Evolutionary conservation across 1,139 yeast species (phyloP), one percentile per base, ranked within the genome.

Genomic region (Wickerhamomyces sp.): DNA sequence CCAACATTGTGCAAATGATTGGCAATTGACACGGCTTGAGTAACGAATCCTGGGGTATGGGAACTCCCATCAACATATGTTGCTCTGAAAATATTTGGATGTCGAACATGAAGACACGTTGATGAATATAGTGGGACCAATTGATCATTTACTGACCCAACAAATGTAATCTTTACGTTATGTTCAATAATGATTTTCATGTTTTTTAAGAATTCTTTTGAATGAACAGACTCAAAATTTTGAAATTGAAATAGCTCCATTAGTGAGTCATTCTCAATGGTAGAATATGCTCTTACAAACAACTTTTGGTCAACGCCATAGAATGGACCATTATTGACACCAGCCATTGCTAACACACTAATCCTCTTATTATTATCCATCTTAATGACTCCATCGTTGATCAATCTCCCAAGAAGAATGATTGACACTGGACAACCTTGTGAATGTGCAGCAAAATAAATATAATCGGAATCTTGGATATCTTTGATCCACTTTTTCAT

Each of bases 391-490:
- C 93, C 95, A 53, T 79, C 74, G 51, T 78, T 82, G 9, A 93
- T 76, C 39, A 93, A 70, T 53, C 78, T 75, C 0, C 96, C 87
- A 33, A 90, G 67, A 31, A 93, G 63, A 41, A 89, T 84, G 1
- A 89, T 81, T 1, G 96, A 81, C 0, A 93, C 98, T 0, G 96
- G 97, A 45, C 94, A 84, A 0, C 99, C 98, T 65, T 93, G 99
- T 0, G 97, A 89, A 66, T 93, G 99, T 0, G 95, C 81, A 1
- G 96, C 96, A 53, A 93, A 77, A 61, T 84, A 89, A 10, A 93
- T 79, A 55, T 85, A 84, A 62, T 93, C 98, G 0, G 96, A 91
- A 31, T 78, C 74, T 45, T 78, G 75, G 30, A 93, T 72, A 55
- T 86, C 89, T 23, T 78, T 69, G 39, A 74, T 68, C 90, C 94